Evolutionary conservation across 768 basidiomycete species (phyloP), one percentile per base, ranked within the genome.

Genomic region (Mycena pura): DNA sequence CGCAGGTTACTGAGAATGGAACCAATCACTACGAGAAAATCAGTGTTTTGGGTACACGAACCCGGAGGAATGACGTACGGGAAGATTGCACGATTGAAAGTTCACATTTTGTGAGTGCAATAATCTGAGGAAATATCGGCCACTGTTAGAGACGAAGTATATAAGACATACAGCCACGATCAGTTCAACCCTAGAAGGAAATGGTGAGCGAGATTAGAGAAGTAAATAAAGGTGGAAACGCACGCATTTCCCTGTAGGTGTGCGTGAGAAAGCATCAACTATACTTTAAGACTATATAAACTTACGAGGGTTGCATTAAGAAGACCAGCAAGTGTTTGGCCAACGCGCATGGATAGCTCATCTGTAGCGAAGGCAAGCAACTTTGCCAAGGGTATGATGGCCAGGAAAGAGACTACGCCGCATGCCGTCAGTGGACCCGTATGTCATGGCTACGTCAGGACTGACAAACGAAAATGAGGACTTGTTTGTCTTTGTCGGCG

Each of bases 301-400:
- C 54, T n/a, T 27, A 86, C 84, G 60, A 86, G 70, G 6, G 87
- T 88, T 13, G 88, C 88, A 66, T 88, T 89, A 48, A 89, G 65
- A 1, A 89, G 74, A 22, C 86, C 87, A 3, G 87, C 86, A 1
- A 87, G 65, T 6, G 86, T 84, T 68, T 85, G 81, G 3, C 86
- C 87, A 1, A 88, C 80, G 14, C 87, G 81, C 45, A 86, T 62
- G 4, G 88, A 86, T 2, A 89, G 57, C 57, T 90, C 87, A 40
- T 89, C 88, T 0, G 88, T 89, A 0, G 85, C 87, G n/a, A n/a
- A n/a, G n/a, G n/a, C n/a, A n/a, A 27, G 51, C 66, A 89, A 89
- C 76, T 93, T 92, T 38, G 93, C 93, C 6, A 95, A 79, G 7
- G 93, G 93, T 61, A 95, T 84, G 57, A 95, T 95, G 9, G 93